These are phyloP conservation scores for Amanita phalloides DNA, from an alignment of 768 basidiomycete genomes.

Conservation along the genomic window DNA sequence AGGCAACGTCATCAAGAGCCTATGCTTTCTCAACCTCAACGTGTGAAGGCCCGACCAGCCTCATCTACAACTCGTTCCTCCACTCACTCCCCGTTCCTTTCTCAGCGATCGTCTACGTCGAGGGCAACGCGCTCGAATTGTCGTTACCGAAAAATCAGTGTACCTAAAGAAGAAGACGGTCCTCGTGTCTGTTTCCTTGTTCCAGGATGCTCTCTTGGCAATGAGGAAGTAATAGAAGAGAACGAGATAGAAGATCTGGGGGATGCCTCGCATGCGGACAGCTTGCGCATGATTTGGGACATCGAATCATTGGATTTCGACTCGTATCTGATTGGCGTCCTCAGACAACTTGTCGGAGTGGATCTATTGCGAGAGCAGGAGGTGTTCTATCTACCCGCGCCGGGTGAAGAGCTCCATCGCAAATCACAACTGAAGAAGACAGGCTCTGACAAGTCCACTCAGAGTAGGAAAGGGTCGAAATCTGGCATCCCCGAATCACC, in stretches of 20 bases:
- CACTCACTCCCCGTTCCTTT: constrained; percentile 10
- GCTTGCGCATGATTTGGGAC: constrained; percentile 31
- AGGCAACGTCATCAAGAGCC: background rate
- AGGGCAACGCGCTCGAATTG: constrained; percentile 62
- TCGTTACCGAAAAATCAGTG: constrained; percentile 56
- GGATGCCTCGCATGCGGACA: constrained; percentile 40
- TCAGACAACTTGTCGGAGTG: constrained; percentile 53
- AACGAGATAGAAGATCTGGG: constrained; percentile 55
- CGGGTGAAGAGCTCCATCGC: constrained; percentile 29
- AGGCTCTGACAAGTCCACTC: constrained; percentile 9
- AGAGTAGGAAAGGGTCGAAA: constrained; percentile 7
- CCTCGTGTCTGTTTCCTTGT: constrained; percentile 53
- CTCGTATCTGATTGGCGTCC: constrained; percentile 40
- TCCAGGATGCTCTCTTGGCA: constrained; percentile 55
- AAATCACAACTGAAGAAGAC: constrained; percentile 13
- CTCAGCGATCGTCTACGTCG: constrained; percentile 20
- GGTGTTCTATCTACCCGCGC: constrained; percentile 48
- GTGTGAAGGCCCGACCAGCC: background rate
- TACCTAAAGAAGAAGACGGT: constrained; percentile 43
- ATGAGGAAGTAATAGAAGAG: constrained; percentile 45
- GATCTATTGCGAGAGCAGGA: constrained; percentile 57
- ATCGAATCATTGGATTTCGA: constrained; percentile 42
- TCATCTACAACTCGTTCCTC: constrained; percentile 7
- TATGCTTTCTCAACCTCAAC: background rate
- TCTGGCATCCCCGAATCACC: constrained; percentile 12